These are phyloP conservation scores for Solanum neorickii DNA, from an alignment of 257 asterid species.

Conservation along the genomic window DNA sequence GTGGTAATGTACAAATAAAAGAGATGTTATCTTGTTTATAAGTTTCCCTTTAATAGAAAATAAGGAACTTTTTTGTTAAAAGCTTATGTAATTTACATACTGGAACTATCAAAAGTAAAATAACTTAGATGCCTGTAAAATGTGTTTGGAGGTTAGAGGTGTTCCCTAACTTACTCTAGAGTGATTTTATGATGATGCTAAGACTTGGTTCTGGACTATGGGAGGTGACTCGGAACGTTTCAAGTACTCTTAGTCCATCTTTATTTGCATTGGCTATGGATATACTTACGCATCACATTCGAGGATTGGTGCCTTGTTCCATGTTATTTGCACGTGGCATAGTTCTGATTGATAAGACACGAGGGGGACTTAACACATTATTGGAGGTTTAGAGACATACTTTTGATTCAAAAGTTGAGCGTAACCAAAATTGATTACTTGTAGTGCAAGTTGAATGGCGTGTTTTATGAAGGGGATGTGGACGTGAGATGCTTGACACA, in stretches of 20 bases:
- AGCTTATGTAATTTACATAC: not conserved
- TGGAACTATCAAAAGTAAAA: not conserved
- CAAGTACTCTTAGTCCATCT: no score
- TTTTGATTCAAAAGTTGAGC: not conserved
- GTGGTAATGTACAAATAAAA: not conserved
- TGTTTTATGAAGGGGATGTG: not conserved
- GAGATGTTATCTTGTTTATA: not conserved
- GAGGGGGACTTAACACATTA: not conserved
- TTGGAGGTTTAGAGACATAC: not conserved
- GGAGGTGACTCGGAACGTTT: no score
- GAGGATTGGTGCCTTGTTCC: not conserved
- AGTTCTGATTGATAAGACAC: not conserved
- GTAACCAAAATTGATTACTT: not conserved
- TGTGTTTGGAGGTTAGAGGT: not conserved
- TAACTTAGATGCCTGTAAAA: not conserved
- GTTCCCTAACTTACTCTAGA: not conserved
- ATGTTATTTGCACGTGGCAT: not conserved
- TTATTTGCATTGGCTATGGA: not conserved
- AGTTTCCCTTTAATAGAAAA: not conserved
- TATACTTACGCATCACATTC: not conserved
- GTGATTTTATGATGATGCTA: no score
- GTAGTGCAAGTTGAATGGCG: not conserved
- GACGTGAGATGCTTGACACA: not conserved
- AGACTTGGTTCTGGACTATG: no score
- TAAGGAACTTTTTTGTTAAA: not conserved